Percentiles rank a stretch among this genome's conserved stretches.
Evolutionary conservation across 139 green algal species (phyloP).

Genomic region (Eudorina sp.): DNA sequence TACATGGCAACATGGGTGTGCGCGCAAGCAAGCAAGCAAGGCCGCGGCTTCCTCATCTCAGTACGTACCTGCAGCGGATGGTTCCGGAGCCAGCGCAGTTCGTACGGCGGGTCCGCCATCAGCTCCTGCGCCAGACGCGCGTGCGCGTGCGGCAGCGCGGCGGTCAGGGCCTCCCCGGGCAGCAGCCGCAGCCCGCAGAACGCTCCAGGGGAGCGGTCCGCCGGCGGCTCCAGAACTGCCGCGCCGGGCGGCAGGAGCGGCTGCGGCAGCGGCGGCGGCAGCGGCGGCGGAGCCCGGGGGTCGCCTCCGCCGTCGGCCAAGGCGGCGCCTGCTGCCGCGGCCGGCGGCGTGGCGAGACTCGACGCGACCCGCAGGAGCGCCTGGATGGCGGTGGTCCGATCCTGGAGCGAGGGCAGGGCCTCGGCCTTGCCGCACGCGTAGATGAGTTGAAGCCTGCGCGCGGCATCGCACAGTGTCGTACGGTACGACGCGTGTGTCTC

Average conservation of each 20-base stretch:
- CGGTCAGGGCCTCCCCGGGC: conserved; percentile 50
- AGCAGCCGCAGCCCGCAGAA: conserved; percentile 66
- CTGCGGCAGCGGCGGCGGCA: no score
- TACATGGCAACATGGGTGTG: no score
- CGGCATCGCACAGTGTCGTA: no score
- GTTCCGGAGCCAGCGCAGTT: conserved; percentile 54
- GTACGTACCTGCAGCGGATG: conserved; percentile 13
- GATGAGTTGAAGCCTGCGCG: conserved; percentile 66
- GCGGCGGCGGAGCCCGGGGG: no score
- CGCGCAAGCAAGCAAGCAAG: no score
- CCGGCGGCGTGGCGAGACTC: not conserved
- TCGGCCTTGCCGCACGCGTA: conserved; percentile 58
- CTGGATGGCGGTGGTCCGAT: conserved; percentile 49
- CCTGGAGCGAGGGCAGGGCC: conserved; percentile 28
- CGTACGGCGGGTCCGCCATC: conserved; percentile 52
- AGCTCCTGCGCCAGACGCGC: conserved; percentile 46
- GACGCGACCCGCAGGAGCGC: conserved; percentile 57
- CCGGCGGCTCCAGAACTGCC: not conserved
- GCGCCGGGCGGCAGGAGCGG: not conserved
- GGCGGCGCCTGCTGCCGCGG: no score
- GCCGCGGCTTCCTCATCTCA: no score
- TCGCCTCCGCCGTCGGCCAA: no score
- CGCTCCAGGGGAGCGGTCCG: not conserved
- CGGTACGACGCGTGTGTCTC: no score
- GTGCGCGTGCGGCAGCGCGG: not conserved